Evolutionary conservation across 1,284 basidiomycete genomes (phyloP), one percentile per base, ranked within the genome.

Genomic region (Mrakiaceae sp.): DNA sequence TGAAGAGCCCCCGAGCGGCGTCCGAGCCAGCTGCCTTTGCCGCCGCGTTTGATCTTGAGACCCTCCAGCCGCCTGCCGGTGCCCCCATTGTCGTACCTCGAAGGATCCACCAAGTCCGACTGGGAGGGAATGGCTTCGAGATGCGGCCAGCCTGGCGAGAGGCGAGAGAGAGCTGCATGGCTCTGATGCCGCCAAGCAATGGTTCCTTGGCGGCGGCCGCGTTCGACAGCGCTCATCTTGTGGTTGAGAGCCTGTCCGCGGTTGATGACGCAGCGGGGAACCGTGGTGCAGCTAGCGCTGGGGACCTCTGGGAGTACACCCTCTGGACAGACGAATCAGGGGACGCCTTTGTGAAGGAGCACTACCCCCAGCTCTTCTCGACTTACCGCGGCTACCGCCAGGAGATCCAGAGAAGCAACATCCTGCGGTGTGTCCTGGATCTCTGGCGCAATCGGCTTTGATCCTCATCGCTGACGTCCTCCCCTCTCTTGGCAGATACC

Each of bases 31-130:
- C 48, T 49, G 9, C 48, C 48, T 49, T 14, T 9, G 48, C 48
- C 42, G 51, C 42, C 44, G 39, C n/a, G 4, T 62, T 62, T 42
- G 53, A 62, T 14, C 60, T 62, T 10, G 60, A 10, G 43, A 16
- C 54, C 27, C 52, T 62, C 54, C 51, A 40, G 46, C 57, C 64
- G 1, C 46, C 63, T n/a, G 53, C 64, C 5, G 49, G 53, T 27
- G 39, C 11, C 12, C 16, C 60, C 44, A 40, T 16, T 9, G 44
- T 68, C 40, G 64, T 68, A n/a, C 67, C 67, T 46, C 64, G 62
- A 11, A 61, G 66, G 27, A 60, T 68, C 16, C 67, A 68, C 55
- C 67, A 68, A 51, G 64, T 66, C 49, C 62, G 63, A 10, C 60
- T 68, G 11, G 67, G 67, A 12, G 63, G 58, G n/a, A n/a, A 58